A percentile compares a stretch with the other conserved stretches of the same genome.
These are phyloP conservation scores for Peltaster fructicola DNA, from an alignment of 2,329 filamentous ascomycete genomes.

Conservation along the genomic window DNA sequence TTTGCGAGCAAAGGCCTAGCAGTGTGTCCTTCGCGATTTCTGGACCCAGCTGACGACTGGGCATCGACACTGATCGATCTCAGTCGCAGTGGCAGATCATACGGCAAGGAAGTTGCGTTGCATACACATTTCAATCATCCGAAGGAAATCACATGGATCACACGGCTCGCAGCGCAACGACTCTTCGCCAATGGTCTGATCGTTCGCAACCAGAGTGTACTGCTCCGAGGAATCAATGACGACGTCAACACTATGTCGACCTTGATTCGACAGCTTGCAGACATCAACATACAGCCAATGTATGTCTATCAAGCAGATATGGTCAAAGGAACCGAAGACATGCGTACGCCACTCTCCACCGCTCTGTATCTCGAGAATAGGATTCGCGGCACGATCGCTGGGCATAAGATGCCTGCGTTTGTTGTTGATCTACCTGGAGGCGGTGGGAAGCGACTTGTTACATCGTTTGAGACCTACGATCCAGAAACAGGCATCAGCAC, in stretches of 20 bases:
- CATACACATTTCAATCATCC: conserved; percentile 52
- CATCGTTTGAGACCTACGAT: conserved; percentile 37
- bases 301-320: conserved; percentile 51
- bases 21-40: conserved; percentile 38
- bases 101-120: conserved; percentile 42
- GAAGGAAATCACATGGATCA: conserved; percentile 44
- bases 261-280: conserved; percentile 36
- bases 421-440: conserved; percentile 46
- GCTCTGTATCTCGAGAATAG: conserved; percentile 40
- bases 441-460: conserved; percentile 43
- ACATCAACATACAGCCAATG: conserved; percentile 42
- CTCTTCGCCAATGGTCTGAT: conserved; percentile 35
- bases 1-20: conserved; percentile 46
- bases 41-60: conserved; percentile 38
- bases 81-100: conserved; percentile 30
- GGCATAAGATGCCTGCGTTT: conserved; percentile 45
- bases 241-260: conserved; percentile 32
- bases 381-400: conserved; percentile 42
- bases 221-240: conserved; percentile 43
- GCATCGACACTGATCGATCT: conserved; percentile 33
- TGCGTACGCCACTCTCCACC: conserved; percentile 42
- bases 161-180: conserved; percentile 31
- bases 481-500: conserved; percentile 34
- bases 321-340: conserved; percentile 41
- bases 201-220: conserved; percentile 43